Percentiles rank a stretch among this genome's conserved stretches.
phyloP scores from a whole-genome alignment of 352 stramenopile species.

The Phytopythium boreale region DNA sequence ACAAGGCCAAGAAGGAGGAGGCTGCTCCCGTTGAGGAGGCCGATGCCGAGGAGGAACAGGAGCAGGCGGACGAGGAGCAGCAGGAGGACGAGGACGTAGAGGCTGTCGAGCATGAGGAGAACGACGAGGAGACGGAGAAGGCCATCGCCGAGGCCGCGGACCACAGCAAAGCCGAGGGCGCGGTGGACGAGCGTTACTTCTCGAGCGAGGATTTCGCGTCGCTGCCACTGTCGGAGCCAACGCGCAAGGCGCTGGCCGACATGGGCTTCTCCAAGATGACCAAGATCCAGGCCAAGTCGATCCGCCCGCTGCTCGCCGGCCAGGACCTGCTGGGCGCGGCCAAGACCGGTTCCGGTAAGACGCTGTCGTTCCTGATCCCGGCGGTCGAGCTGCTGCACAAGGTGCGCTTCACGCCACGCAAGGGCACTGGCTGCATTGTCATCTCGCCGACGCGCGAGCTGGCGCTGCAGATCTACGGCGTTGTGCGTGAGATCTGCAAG shows the following conservation, averaged over 20 bases:
- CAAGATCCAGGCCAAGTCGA: constrained; percentile 97
- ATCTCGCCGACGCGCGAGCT: constrained; percentile 98
- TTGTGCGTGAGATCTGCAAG: constrained; percentile 95
- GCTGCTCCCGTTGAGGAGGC: constrained; percentile 18
- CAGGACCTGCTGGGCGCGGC: constrained; percentile 97
- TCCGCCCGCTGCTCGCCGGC: constrained; percentile 93
- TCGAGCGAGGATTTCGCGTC: constrained; percentile 87
- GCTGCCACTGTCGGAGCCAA: constrained; percentile 91
- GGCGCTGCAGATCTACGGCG: constrained; percentile 98
- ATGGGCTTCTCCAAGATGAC: constrained; percentile 96
- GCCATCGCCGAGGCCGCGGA: constrained; percentile 44
- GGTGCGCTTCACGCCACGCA: constrained; percentile 94
- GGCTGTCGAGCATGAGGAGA: constrained; percentile 26
- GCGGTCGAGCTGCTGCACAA: constrained; percentile 96
- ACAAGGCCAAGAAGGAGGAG: constrained; percentile 10
- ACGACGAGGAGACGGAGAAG: constrained; percentile 63
- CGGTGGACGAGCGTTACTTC: constrained; percentile 83
- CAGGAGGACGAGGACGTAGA: constrained; percentile 25
- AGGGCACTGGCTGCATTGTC: constrained; percentile 97
- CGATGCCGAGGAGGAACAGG: constrained; percentile 22
- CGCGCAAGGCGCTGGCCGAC: constrained; percentile 82
- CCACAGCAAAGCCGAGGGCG: constrained; percentile 28
- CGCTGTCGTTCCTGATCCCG: constrained; percentile 98
- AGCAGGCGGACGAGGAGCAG: constrained; percentile 15
- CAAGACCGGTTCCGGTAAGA: constrained; percentile 98